Percentiles rank a stretch among this genome's conserved stretches.
phyloP scores from a whole-genome alignment of 495 filamentous ascomycete species.

The Clavariopsis aquatica region DNA sequence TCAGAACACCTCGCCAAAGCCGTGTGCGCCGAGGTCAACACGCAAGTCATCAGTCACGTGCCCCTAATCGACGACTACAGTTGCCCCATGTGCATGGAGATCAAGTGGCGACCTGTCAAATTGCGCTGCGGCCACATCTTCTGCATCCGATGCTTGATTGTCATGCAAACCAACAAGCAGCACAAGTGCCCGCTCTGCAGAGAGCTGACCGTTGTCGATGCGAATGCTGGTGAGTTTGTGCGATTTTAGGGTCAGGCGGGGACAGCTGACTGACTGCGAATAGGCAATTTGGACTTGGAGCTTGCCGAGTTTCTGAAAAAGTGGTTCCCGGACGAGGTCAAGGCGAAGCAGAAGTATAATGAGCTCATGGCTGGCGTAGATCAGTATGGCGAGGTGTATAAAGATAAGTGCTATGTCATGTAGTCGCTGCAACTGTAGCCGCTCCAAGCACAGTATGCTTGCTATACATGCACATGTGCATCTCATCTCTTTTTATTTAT shows the following conservation, averaged over 20 bases:
- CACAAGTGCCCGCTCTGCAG: constrained; percentile 68
- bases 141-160: constrained; percentile 71
- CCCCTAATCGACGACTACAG: constrained; percentile 72
- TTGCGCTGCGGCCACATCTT: constrained; percentile 67
- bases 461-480: no score
- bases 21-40: constrained; percentile 64
- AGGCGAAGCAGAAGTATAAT: constrained; percentile 62
- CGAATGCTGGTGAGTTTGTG: constrained; percentile 53
- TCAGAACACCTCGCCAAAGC: constrained; percentile 60
- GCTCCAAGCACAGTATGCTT: no score
- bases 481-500: no score
- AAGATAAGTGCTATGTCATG: constrained; percentile 49
- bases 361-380: constrained; percentile 56
- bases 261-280: neutral
- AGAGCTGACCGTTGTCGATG: constrained; percentile 58
- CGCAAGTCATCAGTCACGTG: constrained; percentile 63
- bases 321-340: constrained; percentile 72
- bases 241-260: neutral
- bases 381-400: constrained; percentile 52
- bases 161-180: constrained; percentile 63
- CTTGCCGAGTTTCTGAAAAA: constrained; percentile 62
- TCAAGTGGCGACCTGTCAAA: constrained; percentile 67
- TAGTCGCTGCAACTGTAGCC: constrained; percentile 13
- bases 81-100: constrained; percentile 70
- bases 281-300: constrained; percentile 61